These are phyloP conservation scores for Mucor lusitanicus DNA, from an alignment of 371 early-diverging fungal species.

Conservation along the genomic window DNA sequence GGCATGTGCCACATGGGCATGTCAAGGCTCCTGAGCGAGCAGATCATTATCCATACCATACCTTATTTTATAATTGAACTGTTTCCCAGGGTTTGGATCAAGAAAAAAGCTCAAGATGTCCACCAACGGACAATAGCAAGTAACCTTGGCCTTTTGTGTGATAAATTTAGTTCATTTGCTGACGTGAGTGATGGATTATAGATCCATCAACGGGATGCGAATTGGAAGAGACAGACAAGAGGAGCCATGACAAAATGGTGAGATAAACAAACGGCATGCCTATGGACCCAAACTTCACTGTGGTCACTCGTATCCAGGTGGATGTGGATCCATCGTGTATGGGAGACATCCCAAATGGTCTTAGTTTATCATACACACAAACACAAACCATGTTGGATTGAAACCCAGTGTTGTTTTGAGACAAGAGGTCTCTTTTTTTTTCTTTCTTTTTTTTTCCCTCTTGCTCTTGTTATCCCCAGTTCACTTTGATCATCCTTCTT, in stretches of 20 bases:
- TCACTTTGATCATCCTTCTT: neutral
- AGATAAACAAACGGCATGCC: neutral
- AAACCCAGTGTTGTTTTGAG: conserved; percentile 1
- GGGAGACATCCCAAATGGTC: neutral
- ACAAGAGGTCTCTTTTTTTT: neutral
- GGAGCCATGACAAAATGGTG: neutral
- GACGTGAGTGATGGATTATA: neutral
- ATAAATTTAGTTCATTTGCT: neutral
- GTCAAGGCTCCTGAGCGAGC: too few relatives aligned
- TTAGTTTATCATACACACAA: neutral
- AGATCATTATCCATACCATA: too few relatives aligned
- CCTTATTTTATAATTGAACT: too few relatives aligned
- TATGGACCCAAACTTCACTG: neutral
- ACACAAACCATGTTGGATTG: neutral
- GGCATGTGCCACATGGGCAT: too few relatives aligned
- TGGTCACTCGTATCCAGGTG: neutral
- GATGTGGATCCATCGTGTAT: neutral
- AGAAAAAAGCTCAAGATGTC: neutral
- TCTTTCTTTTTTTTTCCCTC: neutral
- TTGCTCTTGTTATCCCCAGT: neutral
- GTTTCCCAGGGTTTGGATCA: neutral
- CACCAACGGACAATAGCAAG: neutral
- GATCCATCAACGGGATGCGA: neutral
- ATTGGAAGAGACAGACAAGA: neutral
- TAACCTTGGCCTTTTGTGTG: neutral